Percentiles rank a stretch among this genome's conserved stretches.
These are phyloP conservation scores for Circinella minor DNA, from an alignment of 371 early-diverging fungal species.

Conservation along the genomic window DNA sequence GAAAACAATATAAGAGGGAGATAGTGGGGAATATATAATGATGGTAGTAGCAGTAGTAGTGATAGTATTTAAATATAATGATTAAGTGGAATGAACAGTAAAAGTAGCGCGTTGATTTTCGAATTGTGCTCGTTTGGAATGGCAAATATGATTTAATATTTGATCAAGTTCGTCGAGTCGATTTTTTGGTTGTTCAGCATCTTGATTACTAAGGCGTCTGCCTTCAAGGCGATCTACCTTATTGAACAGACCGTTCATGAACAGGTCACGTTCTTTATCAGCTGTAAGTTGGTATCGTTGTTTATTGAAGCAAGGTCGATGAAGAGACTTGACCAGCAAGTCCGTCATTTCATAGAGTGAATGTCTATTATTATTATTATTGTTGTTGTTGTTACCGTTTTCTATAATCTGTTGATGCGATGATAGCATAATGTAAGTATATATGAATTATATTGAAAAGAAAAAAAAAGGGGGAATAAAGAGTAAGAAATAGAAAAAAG, in stretches of 20 bases:
- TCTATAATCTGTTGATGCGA: not conserved
- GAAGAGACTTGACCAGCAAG: conserved; percentile 52
- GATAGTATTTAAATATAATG: not conserved
- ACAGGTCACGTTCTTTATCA: conserved; percentile 32
- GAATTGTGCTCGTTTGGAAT: conserved; percentile 10
- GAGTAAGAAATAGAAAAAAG: not conserved
- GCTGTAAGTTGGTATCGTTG: conserved; percentile 30
- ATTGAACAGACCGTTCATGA: conserved; percentile 31
- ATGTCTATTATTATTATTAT: not conserved
- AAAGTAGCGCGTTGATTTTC: conserved; percentile 23
- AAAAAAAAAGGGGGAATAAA: not conserved
- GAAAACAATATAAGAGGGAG: too few species aligned
- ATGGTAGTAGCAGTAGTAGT: not conserved
- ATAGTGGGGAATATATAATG: not conserved
- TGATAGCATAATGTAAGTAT: conserved; percentile 4
- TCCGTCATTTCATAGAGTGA: conserved; percentile 25
- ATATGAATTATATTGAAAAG: not conserved
- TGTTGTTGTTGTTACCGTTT: not conserved
- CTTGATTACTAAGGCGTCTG: conserved; percentile 33
- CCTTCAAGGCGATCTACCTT: conserved; percentile 37
- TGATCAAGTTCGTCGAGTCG: conserved; percentile 10
- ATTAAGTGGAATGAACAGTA: not conserved
- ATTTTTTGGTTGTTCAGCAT: conserved; percentile 29
- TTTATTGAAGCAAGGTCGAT: conserved; percentile 35
- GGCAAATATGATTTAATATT: conserved; percentile 12